phyloP scores from a whole-genome alignment of 176 grass and related monocot genomes.

The Cymbopogon citratus region DNA sequence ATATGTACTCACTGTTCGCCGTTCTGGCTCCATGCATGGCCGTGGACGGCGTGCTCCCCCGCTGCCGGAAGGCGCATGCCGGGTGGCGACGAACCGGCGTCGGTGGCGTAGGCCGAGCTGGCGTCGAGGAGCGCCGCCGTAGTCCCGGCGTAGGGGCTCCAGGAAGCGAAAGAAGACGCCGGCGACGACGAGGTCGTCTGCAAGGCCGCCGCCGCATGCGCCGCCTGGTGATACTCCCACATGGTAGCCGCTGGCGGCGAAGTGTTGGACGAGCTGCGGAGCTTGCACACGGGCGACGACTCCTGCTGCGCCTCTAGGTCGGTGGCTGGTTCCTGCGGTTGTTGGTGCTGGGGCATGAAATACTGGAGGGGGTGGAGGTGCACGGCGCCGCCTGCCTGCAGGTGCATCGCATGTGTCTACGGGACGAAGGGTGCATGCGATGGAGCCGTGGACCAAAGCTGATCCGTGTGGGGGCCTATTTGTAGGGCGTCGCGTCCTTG shows the following conservation, averaged over 20 bases:
- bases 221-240: slow-evolving; percentile 42
- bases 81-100: background rate
- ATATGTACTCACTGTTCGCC: slow-evolving; percentile 37
- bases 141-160: slow-evolving; percentile 24
- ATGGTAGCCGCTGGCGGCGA: slow-evolving; percentile 29
- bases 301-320: slow-evolving; percentile 7
- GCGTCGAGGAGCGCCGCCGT: slow-evolving; percentile 23
- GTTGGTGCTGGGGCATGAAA: slow-evolving; percentile 48
- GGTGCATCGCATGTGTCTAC: slow-evolving; percentile 48
- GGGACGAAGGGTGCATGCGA: slow-evolving; percentile 9
- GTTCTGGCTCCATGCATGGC: slow-evolving; percentile 35
- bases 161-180: slow-evolving; percentile 19
- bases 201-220: slow-evolving; percentile 24
- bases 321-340: background rate
- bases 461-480: slow-evolving; percentile 39
- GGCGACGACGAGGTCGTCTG: slow-evolving; percentile 5
- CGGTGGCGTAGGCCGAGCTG: slow-evolving; percentile 24
- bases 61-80: slow-evolving; percentile 10
- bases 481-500: slow-evolving; percentile 20
- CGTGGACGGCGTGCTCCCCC: background rate
- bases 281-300: background rate
- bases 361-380: slow-evolving; percentile 35
- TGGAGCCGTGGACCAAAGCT: slow-evolving; percentile 39
- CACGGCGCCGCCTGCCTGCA: slow-evolving; percentile 27
- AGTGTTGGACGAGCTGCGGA: slow-evolving; percentile 8